Conservation (phyloP, 2,329 filamentous ascomycete species). For the Exophiala spinifera region DNA sequence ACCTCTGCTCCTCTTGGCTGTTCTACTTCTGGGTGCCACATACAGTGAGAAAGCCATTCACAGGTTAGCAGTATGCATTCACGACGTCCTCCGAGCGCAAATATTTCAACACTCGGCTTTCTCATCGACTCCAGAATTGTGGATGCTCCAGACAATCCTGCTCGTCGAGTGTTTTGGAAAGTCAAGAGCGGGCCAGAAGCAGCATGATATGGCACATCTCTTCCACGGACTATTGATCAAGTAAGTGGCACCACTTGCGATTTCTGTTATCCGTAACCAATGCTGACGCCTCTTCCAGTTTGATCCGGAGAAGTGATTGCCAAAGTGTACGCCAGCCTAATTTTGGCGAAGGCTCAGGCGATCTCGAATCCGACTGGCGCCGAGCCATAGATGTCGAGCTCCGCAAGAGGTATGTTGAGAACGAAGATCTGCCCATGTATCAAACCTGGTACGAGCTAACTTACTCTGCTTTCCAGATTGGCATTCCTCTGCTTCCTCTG, state of each 20-base stretch:
- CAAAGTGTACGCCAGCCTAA: conserved; percentile 44
- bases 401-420: conserved; percentile 47
- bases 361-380: conserved; percentile 50
- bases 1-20: conserved; percentile 52
- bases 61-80: conserved; percentile 59
- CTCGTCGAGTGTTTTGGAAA: conserved; percentile 65
- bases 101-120: conserved; percentile 60
- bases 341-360: conserved; percentile 35
- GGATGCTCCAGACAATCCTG: conserved; percentile 60
- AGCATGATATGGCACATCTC: conserved; percentile 62
- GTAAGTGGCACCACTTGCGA: conserved; percentile 6
- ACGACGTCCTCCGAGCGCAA: conserved; percentile 57
- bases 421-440: background rate
- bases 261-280: background rate
- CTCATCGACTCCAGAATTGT: conserved; percentile 57
- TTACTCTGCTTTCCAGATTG: too few species aligned
- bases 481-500: conserved; percentile 63
- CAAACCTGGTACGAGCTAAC: too few species aligned
- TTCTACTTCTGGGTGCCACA: conserved; percentile 60
- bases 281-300: conserved; percentile 14
- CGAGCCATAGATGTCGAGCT: conserved; percentile 56
- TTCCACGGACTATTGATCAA: conserved; percentile 58
- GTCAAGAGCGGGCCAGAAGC: conserved; percentile 59
- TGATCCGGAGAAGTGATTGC: conserved; percentile 53
- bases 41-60: conserved; percentile 59